A percentile compares a stretch with the other conserved stretches of the same genome.
These are phyloP conservation scores for Fusarium sp. DNA, from an alignment of 2,329 filamentous ascomycete species.

Conservation along the genomic window DNA sequence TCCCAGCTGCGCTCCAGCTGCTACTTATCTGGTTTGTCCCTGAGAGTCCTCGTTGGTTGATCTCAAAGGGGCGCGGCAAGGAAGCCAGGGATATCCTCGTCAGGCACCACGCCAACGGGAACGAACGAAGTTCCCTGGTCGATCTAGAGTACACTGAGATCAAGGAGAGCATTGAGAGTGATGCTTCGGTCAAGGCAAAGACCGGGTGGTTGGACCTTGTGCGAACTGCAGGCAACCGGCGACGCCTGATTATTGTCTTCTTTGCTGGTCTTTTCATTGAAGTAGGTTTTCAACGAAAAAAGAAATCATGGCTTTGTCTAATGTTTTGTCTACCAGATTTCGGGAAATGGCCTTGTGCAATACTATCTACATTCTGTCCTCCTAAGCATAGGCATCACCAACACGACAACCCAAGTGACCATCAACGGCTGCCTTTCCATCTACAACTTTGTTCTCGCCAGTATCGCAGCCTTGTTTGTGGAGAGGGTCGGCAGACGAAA, in stretches of 20 bases:
- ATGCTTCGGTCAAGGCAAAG: not conserved
- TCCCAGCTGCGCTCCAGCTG: not conserved
- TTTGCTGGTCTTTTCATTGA: not conserved
- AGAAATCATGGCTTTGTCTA: not conserved
- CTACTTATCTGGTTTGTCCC: not conserved
- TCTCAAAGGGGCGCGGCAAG: not conserved
- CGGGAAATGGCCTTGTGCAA: not conserved
- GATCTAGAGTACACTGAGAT: not conserved
- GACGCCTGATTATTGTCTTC: not conserved
- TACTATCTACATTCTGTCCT: slow-evolving; percentile 1
- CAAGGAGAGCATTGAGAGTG: not conserved
- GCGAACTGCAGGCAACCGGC: not conserved
- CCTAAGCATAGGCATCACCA: slow-evolving; percentile 50
- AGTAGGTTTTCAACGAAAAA: not conserved
- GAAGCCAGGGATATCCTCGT: not conserved
- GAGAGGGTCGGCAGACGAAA: slow-evolving; percentile 8
- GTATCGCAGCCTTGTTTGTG: slow-evolving; percentile 45
- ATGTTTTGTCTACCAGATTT: not conserved
- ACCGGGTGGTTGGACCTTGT: not conserved
- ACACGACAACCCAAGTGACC: slow-evolving; percentile 43
- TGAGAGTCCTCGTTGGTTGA: not conserved
- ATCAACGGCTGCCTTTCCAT: slow-evolving; percentile 45
- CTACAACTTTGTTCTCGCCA: slow-evolving; percentile 46
- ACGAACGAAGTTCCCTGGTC: not conserved
- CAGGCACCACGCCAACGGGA: not conserved